These are phyloP conservation scores for Puccinia horiana DNA, from an alignment of 1,284 basidiomycete genomes.

Conservation along the genomic window DNA sequence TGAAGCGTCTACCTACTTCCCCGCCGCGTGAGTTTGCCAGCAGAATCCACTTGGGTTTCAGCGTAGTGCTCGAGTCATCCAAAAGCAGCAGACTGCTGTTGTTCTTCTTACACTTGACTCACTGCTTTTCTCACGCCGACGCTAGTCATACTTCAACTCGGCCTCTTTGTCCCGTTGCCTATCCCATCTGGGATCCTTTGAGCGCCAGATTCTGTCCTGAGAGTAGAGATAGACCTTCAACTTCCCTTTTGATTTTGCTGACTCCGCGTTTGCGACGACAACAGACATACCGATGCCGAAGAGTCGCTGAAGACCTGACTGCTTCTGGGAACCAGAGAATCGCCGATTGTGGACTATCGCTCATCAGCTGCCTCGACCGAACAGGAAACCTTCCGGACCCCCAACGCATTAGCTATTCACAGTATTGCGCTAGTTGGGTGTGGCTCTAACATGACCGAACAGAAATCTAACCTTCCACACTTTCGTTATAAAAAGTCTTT, in stretches of 20 bases:
- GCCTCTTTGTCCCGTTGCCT: neutral
- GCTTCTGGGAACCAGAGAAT: neutral
- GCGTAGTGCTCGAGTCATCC: neutral
- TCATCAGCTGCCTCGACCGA: neutral
- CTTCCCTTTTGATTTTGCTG: neutral
- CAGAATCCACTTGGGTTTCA: neutral
- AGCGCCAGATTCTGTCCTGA: neutral
- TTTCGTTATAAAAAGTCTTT: constrained; percentile 5
- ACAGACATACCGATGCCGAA: neutral
- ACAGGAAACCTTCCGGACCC: neutral
- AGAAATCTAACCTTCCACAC: neutral
- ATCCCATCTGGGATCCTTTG: neutral
- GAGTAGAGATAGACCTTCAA: neutral
- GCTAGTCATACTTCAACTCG: neutral
- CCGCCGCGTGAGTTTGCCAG: neutral
- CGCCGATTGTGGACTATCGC: neutral
- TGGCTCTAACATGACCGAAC: neutral
- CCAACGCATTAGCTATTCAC: neutral
- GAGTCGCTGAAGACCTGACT: neutral
- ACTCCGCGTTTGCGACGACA: neutral
- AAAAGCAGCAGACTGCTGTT: neutral
- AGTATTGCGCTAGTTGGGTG: neutral
- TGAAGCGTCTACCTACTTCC: neutral
- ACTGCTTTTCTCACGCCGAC: neutral
- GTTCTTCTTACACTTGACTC: neutral